phyloP scores from a whole-genome alignment of 2,329 filamentous ascomycete genomes.

The Tolypocladium pustulatum region DNA sequence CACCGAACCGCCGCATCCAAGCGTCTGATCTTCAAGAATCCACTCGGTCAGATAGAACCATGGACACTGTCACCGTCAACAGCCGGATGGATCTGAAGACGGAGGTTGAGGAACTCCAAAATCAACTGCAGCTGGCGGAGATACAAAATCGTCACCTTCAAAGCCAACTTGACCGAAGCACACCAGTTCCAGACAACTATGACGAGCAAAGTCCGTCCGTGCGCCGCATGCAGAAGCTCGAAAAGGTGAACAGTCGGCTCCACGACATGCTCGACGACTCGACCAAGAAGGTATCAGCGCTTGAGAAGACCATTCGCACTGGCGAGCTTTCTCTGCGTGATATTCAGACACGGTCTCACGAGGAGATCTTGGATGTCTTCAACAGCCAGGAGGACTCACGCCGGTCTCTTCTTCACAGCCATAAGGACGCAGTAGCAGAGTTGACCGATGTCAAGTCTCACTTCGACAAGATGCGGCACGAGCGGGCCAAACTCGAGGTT shows the following conservation, averaged over 20 bases:
- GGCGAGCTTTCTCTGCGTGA: slow-evolving; percentile 85
- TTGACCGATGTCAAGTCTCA: slow-evolving; percentile 77
- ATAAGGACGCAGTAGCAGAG: slow-evolving; percentile 78
- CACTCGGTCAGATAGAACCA: slow-evolving; percentile 71
- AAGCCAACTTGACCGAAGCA: slow-evolving; percentile 66
- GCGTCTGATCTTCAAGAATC: slow-evolving; percentile 60
- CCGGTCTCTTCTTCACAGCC: slow-evolving; percentile 67
- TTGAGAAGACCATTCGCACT: slow-evolving; percentile 78
- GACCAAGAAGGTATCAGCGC: slow-evolving; percentile 75
- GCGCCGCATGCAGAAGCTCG: slow-evolving; percentile 78
- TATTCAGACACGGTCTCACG: slow-evolving; percentile 85
- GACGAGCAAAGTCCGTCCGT: slow-evolving; percentile 75
- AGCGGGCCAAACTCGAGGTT: slow-evolving; percentile 69
- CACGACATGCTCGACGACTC: slow-evolving; percentile 95
- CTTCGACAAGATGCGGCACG: slow-evolving; percentile 77
- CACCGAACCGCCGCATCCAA: slow-evolving; percentile 63
- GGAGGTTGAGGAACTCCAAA: slow-evolving; percentile 86
- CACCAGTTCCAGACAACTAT: slow-evolving; percentile 50
- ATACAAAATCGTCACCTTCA: slow-evolving; percentile 94
- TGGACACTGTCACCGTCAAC: slow-evolving; percentile 72
- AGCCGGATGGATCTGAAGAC: slow-evolving; percentile 84
- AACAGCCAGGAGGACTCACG: slow-evolving; percentile 89
- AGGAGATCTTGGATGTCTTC: slow-evolving; percentile 85
- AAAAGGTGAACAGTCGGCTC: slow-evolving; percentile 81
- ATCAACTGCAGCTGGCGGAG: slow-evolving; percentile 83